Evolutionary conservation across 139 green algal genomes (phyloP).

Genomic region (Micractinium conductrix): DNA sequence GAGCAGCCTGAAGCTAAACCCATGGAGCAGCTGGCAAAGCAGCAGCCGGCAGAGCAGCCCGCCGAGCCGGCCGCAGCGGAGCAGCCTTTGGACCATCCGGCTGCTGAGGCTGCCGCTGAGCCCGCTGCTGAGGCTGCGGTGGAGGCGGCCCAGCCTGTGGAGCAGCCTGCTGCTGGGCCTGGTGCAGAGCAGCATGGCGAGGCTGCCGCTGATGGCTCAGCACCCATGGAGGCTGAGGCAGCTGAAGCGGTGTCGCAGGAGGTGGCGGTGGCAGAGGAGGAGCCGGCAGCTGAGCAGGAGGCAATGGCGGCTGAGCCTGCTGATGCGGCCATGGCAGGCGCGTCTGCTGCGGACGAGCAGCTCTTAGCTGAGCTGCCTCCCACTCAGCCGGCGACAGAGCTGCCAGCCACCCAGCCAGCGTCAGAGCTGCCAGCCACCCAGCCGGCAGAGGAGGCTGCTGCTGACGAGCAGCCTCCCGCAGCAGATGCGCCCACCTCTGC

Average conservation of each 20-base stretch:
- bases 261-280: not conserved
- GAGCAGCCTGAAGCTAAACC: not conserved
- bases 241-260: not conserved
- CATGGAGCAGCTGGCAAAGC: not conserved
- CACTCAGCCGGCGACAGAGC: too few species aligned
- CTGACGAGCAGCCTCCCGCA: not conserved
- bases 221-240: slow-evolving; percentile 5
- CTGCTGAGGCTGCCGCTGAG: not conserved
- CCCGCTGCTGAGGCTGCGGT: not conserved
- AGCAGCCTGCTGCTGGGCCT: not conserved
- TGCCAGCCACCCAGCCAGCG: too few species aligned
- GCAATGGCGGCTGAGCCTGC: not conserved
- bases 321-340: not conserved
- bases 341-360: not conserved
- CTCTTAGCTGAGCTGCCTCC: too few species aligned
- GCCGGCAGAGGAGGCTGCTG: not conserved
- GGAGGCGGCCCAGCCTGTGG: not conserved
- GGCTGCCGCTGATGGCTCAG: not conserved
- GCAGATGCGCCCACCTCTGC: slow-evolving; percentile 1
- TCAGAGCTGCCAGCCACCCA: too few species aligned
- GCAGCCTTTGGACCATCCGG: not conserved
- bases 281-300: not conserved
- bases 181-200: not conserved
- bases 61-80: too few species aligned
- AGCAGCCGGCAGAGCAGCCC: not conserved